phyloP scores from a whole-genome alignment of 2,329 filamentous ascomycete species.

The Trichoderma pleuroti region DNA sequence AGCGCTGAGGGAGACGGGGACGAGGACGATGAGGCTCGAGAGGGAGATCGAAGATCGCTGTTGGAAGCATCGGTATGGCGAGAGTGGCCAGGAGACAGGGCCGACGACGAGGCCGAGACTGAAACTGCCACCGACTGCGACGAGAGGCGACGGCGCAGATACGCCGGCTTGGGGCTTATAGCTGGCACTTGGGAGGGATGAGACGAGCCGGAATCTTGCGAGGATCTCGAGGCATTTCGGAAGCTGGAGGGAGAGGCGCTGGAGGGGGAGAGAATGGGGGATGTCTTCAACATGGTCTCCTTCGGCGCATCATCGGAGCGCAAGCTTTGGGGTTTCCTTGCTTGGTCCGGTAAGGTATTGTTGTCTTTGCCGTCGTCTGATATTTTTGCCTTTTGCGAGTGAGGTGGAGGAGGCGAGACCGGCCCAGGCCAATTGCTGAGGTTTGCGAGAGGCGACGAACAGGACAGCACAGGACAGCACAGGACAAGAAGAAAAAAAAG shows the following conservation, averaged over 20 bases:
- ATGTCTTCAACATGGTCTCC: constrained; percentile 59
- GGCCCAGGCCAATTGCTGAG: background rate
- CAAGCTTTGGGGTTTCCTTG: background rate
- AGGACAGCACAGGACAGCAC: background rate
- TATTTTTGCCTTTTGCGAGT: background rate
- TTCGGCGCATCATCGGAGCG: constrained; percentile 45
- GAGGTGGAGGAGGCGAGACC: background rate
- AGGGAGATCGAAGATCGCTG: constrained; percentile 8
- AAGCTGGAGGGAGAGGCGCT: constrained; percentile 51
- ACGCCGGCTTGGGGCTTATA: constrained; percentile 19
- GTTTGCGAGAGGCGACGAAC: background rate
- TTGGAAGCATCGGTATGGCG: background rate
- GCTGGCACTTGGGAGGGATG: constrained; percentile 4
- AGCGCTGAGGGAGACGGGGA: background rate
- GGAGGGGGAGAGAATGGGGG: constrained; percentile 49
- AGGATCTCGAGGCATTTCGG: constrained; percentile 30
- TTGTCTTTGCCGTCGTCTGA: background rate
- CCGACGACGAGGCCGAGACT: constrained; percentile 7
- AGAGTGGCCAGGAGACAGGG: constrained; percentile 5
- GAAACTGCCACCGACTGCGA: constrained; percentile 11
- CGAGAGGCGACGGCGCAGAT: constrained; percentile 14
- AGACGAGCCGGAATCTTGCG: constrained; percentile 14
- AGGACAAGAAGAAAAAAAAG: background rate
- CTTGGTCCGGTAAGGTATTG: background rate
- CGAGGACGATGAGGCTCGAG: background rate